A percentile compares a stretch with the other conserved stretches of the same genome.
Conservation (phyloP, 176 grass and related monocot genomes). For the Rhipidocladum racemiflorum region DNA sequence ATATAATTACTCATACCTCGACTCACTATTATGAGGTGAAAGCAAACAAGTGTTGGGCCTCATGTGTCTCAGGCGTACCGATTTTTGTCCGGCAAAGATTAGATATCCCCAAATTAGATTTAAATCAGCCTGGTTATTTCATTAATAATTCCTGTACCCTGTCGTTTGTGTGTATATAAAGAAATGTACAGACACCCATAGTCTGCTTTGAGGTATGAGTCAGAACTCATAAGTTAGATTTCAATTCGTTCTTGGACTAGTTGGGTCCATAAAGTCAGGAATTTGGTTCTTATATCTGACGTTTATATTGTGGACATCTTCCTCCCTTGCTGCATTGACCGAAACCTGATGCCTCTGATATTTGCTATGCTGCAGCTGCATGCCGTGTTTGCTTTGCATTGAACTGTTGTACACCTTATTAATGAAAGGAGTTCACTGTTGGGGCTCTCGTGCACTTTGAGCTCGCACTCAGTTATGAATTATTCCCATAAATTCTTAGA, state of each 20-base stretch:
- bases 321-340: neutral
- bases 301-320: neutral
- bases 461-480: no score
- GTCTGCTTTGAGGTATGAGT: slow-evolving; percentile 15
- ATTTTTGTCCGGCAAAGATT: neutral
- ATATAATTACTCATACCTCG: slow-evolving; percentile 61
- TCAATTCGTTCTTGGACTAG: neutral
- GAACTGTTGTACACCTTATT: neutral
- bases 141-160: slow-evolving; percentile 17
- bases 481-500: no score
- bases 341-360: neutral
- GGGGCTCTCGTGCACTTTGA: neutral
- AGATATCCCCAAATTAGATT: slow-evolving; percentile 3
- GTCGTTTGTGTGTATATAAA: slow-evolving; percentile 34
- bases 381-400: neutral
- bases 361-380: neutral
- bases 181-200: slow-evolving; percentile 27
- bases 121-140: slow-evolving; percentile 6
- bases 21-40: slow-evolving; percentile 48
- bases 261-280: neutral
- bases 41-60: neutral
- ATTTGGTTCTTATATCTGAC: neutral
- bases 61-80: neutral
- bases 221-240: neutral
- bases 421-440: neutral